Percentiles rank a stretch among this genome's conserved stretches.
Conservation (phyloP, 2,329 filamentous ascomycete genomes). For the Cladosporium velox region DNA sequence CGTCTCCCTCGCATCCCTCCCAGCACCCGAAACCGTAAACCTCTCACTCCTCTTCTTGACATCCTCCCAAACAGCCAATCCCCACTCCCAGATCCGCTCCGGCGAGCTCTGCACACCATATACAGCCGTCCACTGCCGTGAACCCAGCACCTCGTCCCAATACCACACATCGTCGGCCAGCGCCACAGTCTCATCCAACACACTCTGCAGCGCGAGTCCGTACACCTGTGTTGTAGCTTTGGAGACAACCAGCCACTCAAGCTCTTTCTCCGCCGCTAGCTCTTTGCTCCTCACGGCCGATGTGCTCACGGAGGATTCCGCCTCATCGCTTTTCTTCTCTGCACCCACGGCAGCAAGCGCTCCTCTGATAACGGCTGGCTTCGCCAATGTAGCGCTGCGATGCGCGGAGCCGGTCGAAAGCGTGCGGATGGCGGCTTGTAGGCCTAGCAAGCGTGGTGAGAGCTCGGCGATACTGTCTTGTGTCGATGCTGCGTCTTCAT, state of each 20-base stretch:
- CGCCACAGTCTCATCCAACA: conserved; percentile 80
- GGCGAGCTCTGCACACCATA: conserved; percentile 89
- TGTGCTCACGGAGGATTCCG: conserved; percentile 9
- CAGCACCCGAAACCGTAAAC: conserved; percentile 31
- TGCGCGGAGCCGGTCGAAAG: conserved; percentile 32
- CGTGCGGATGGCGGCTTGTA: conserved; percentile 36
- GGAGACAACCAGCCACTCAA: conserved; percentile 87
- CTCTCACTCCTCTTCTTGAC: conserved; percentile 46
- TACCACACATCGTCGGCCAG: conserved; percentile 90
- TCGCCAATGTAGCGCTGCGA: conserved; percentile 12
- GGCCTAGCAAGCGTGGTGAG: conserved; percentile 32
- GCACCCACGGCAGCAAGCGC: conserved; percentile 12
- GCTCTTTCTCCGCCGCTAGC: conserved; percentile 66
- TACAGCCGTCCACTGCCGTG: conserved; percentile 73
- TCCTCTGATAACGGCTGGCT: conserved; percentile 7
- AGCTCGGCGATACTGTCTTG: conserved; percentile 22
- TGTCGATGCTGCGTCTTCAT: background rate
- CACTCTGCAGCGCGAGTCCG: conserved; percentile 72
- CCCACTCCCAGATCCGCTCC: conserved; percentile 70
- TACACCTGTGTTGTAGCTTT: conserved; percentile 93
- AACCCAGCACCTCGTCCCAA: conserved; percentile 86
- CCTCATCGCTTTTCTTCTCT: conserved; percentile 23
- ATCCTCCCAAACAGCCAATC: conserved; percentile 68
- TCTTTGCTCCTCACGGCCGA: conserved; percentile 23
- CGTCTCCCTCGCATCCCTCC: conserved; percentile 35